These are phyloP conservation scores for Colletotrichum sidae DNA, from an alignment of 2,329 filamentous ascomycete genomes.

Conservation along the genomic window DNA sequence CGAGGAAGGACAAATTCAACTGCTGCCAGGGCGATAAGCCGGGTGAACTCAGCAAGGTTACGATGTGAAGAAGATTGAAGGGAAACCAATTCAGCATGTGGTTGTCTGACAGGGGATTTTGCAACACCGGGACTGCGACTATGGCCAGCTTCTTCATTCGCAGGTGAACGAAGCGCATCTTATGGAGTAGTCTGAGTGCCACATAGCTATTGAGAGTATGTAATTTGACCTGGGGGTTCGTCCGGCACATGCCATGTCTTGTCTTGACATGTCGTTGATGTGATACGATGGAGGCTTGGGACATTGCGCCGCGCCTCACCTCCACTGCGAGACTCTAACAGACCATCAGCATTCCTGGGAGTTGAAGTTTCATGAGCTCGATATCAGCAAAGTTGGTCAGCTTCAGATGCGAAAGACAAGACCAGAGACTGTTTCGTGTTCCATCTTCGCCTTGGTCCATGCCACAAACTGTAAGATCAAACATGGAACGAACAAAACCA, in stretches of 20 bases:
- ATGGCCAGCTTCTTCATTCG: background rate
- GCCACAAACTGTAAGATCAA: background rate
- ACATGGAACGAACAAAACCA: conserved; percentile 13
- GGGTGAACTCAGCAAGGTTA: background rate
- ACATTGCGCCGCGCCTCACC: background rate
- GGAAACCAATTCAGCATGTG: background rate
- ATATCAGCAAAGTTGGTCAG: background rate
- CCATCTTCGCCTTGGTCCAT: conserved; percentile 6
- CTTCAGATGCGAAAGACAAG: conserved; percentile 5
- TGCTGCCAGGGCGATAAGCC: conserved; percentile 16
- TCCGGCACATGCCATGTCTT: conserved; percentile 15
- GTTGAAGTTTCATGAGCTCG: conserved; percentile 6
- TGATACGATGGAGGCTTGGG: background rate
- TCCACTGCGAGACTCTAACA: background rate
- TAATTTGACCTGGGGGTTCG: background rate
- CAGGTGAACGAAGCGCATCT: background rate
- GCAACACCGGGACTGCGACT: background rate
- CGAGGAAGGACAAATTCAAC: conserved; percentile 10
- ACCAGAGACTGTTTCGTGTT: conserved; percentile 8
- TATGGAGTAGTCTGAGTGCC: background rate
- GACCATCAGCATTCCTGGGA: background rate
- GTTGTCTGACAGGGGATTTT: background rate
- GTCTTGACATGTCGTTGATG: background rate
- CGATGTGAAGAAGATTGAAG: background rate
- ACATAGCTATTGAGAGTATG: background rate